Percentiles rank a stretch among this genome's conserved stretches.
Conservation (phyloP, 116 monocot genomes). For the Posidonia oceanica region DNA sequence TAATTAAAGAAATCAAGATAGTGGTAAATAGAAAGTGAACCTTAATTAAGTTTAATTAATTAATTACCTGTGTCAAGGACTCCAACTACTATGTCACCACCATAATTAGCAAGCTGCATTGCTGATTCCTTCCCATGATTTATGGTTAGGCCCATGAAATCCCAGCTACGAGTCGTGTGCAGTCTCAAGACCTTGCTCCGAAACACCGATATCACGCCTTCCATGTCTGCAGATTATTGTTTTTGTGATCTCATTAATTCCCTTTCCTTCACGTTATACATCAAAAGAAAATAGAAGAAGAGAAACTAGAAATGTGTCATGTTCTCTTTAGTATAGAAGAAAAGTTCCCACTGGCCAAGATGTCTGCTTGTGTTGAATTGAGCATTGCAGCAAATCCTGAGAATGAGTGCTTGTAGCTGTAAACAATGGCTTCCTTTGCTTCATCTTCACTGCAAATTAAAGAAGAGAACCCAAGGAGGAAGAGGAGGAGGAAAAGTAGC, state of each 20-base stretch:
- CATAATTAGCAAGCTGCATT: slow-evolving; percentile 6
- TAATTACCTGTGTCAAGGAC: slow-evolving; percentile 53
- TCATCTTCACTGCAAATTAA: slow-evolving; percentile 32
- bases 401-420: slow-evolving; percentile 63
- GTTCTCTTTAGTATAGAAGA: too few relatives aligned
- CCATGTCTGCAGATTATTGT: slow-evolving; percentile 20
- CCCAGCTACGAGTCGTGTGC: slow-evolving; percentile 82
- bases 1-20: too few relatives aligned
- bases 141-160: slow-evolving; percentile 57
- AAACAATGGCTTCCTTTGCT: slow-evolving; percentile 48
- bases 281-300: background rate
- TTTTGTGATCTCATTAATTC: background rate
- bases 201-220: slow-evolving; percentile 62
- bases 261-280: too few relatives aligned
- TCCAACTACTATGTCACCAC: slow-evolving; percentile 50
- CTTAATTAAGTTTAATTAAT: background rate
- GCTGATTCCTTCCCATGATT: background rate
- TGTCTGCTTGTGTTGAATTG: slow-evolving; percentile 51
- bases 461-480: background rate
- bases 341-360: slow-evolving; percentile 31
- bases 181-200: slow-evolving; percentile 35
- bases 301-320: too few relatives aligned
- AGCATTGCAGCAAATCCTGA: slow-evolving; percentile 74
- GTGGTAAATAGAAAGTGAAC: too few relatives aligned
- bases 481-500: background rate